Evolutionary conservation across 441 rosid genomes (phyloP).

Genomic region (Bocquillonia castaneifolia): DNA sequence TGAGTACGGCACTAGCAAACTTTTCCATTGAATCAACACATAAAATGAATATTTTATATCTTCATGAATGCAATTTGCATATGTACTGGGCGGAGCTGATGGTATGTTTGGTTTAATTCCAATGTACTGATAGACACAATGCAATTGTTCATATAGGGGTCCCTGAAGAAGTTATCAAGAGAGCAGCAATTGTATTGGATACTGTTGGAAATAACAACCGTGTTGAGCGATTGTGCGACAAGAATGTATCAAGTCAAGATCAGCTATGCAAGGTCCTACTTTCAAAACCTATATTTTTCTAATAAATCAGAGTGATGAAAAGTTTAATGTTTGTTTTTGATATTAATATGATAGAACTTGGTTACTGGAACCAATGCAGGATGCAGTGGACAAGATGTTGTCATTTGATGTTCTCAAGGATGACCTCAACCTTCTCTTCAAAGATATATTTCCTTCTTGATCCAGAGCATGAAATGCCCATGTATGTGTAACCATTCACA

Average conservation of each 20-base stretch:
- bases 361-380: constrained; percentile 39
- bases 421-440: constrained; percentile 57
- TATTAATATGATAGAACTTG: constrained; percentile 10
- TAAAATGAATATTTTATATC: neutral
- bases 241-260: constrained; percentile 59
- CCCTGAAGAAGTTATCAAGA: constrained; percentile 71
- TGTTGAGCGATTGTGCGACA: constrained; percentile 51
- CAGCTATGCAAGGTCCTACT: constrained; percentile 57
- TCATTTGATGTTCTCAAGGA: constrained; percentile 51
- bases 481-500: neutral
- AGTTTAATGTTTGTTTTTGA: neutral
- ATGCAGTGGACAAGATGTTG: constrained; percentile 64
- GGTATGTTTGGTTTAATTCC: neutral
- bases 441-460: constrained; percentile 44
- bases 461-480: constrained; percentile 15
- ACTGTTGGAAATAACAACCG: constrained; percentile 42
- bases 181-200: constrained; percentile 68
- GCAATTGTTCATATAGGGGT: constrained; percentile 45
- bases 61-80: neutral
- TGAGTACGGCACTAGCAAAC: neutral
- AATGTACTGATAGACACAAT: constrained; percentile 5
- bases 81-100: neutral
- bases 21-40: neutral
- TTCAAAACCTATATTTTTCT: constrained; percentile 12
- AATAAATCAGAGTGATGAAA: constrained; percentile 9